These are phyloP conservation scores for Pichia thaimueangensis DNA, from an alignment of 805 yeast genomes.

Conservation along the genomic window DNA sequence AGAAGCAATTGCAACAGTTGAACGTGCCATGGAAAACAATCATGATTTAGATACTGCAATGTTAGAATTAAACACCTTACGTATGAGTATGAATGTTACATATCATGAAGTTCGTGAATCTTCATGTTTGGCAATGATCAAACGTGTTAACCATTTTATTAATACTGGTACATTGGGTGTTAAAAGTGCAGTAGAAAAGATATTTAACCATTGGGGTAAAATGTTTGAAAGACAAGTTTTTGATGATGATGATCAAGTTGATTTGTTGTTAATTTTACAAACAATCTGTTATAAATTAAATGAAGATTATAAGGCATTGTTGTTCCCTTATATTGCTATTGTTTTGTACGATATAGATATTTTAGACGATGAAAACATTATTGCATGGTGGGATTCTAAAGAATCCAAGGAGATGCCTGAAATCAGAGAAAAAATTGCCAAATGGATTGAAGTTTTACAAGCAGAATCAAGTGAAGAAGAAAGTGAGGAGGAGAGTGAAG, in stretches of 20 bases:
- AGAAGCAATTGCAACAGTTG: conserved; percentile 93
- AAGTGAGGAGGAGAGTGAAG: conserved; percentile 12
- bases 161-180: conserved; percentile 70
- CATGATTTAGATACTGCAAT: conserved; percentile 92
- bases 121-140: conserved; percentile 64
- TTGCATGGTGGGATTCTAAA: conserved; percentile 72
- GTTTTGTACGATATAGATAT: conserved; percentile 77
- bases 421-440: conserved; percentile 52
- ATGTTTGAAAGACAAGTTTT: conserved; percentile 81
- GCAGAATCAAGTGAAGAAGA: conserved; percentile 38
- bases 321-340: conserved; percentile 46
- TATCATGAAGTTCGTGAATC: conserved; percentile 89
- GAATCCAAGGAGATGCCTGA: conserved; percentile 33
- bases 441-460: conserved; percentile 82
- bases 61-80: conserved; percentile 83
- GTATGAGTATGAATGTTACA: conserved; percentile 96
- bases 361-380: conserved; percentile 72
- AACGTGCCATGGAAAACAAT: conserved; percentile 84
- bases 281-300: conserved; percentile 36
- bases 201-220: conserved; percentile 77
- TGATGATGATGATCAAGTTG: conserved; percentile 70
- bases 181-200: conserved; percentile 68
- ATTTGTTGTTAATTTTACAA: conserved; percentile 52
- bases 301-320: conserved; percentile 42
- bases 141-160: conserved; percentile 65